Evolutionary conservation across 2,329 filamentous ascomycete genomes (phyloP).

Genomic region (Claviceps sorghi): DNA sequence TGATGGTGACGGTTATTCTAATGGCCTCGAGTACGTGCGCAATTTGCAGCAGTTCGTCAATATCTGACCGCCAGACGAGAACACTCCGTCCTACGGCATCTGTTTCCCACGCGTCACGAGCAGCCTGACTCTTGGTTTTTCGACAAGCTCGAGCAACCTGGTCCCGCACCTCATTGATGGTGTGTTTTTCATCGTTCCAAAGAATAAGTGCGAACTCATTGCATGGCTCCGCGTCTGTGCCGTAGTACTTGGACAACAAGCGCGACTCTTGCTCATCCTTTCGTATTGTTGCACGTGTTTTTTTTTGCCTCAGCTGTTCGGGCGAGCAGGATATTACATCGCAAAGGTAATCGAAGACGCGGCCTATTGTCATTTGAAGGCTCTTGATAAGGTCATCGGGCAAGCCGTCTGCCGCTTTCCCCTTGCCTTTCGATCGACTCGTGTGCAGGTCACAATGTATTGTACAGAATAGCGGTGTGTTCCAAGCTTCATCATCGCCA

Average conservation of each 20-base stretch:
- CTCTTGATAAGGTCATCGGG: conserved; percentile 62
- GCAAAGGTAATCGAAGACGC: conserved; percentile 85
- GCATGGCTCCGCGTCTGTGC: conserved; percentile 32
- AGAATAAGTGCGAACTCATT: conserved; percentile 68
- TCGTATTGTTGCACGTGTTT: conserved; percentile 66
- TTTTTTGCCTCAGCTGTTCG: conserved; percentile 77
- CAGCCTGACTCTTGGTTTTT: conserved; percentile 53
- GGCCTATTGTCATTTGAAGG: conserved; percentile 73
- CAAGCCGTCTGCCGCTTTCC: conserved; percentile 41
- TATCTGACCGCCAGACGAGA: conserved; percentile 58
- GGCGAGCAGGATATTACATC: conserved; percentile 97
- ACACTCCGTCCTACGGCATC: conserved; percentile 80
- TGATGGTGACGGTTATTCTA: conserved; percentile 87
- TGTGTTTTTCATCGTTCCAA: conserved; percentile 99
- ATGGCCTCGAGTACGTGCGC: conserved; percentile 86
- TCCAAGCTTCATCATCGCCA: conserved; percentile 91
- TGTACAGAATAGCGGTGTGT: conserved; percentile 71
- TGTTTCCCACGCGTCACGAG: conserved; percentile 69
- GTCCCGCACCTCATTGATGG: conserved; percentile 74
- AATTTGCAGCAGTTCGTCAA: conserved; percentile 60
- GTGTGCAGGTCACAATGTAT: conserved; percentile 62
- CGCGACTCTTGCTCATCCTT: conserved; percentile 71
- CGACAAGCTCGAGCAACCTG: conserved; percentile 84
- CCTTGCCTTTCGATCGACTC: conserved; percentile 45
- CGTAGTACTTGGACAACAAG: conserved; percentile 56